A percentile compares a stretch with the other conserved stretches of the same genome.
Evolutionary conservation across 139 green algal species (phyloP).

Genomic region (Microglena sp.): DNA sequence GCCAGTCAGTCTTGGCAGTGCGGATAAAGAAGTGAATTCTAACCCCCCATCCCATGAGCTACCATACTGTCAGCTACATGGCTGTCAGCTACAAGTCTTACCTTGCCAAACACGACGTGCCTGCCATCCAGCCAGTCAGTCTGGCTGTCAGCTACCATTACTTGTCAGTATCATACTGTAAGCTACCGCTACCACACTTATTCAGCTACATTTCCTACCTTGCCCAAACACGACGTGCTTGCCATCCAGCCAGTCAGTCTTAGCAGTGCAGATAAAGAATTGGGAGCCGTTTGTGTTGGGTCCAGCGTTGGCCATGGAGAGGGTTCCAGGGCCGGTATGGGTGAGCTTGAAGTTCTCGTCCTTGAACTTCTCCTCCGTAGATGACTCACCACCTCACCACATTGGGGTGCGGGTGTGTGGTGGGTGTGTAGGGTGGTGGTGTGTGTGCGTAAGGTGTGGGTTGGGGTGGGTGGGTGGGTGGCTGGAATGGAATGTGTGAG

Average conservation of each 20-base stretch:
- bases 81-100: too few relatives aligned
- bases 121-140: constrained; percentile 13
- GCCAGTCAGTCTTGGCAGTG: too few relatives aligned
- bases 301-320: constrained; percentile 64
- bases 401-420: too few relatives aligned
- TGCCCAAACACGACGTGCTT: background rate
- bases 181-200: background rate
- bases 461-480: too few relatives aligned
- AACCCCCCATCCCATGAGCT: too few relatives aligned
- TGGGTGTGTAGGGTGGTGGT: too few relatives aligned
- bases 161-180: background rate
- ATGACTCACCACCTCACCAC: too few relatives aligned
- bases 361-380: constrained; percentile 50
- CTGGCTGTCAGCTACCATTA: background rate
- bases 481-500: too few relatives aligned
- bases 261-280: constrained; percentile 18
- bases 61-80: too few relatives aligned
- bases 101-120: constrained; percentile 12
- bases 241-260: constrained; percentile 7
- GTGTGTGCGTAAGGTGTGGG: too few relatives aligned
- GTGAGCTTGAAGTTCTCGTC: constrained; percentile 87
- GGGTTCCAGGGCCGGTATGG: constrained; percentile 56
- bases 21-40: too few relatives aligned
- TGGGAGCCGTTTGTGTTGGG: constrained; percentile 52
- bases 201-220: background rate